These are phyloP conservation scores for Ceratorhiza oryzae-sativae DNA, from an alignment of 1,284 basidiomycete genomes.

Conservation along the genomic window DNA sequence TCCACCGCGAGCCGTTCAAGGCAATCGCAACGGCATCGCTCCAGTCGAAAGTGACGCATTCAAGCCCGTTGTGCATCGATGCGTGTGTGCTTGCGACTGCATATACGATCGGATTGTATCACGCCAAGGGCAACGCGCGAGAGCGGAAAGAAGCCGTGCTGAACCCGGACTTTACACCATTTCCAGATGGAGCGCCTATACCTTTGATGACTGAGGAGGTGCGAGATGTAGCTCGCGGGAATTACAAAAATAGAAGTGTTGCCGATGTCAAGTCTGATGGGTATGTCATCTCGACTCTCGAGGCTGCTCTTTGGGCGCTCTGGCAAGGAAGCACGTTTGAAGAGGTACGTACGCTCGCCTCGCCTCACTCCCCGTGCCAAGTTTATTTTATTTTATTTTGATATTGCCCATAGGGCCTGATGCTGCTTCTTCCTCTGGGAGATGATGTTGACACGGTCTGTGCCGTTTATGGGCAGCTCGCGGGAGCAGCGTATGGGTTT, in stretches of 20 bases:
- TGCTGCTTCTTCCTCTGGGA: conserved; percentile 39
- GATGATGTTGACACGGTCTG: conserved; percentile 42
- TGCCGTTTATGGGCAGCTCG: conserved; percentile 41
- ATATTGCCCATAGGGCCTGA: conserved; percentile 34
- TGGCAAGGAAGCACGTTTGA: conserved; percentile 40
- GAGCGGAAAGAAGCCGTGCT: conserved; percentile 38
- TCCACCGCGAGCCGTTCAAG: conserved; percentile 19
- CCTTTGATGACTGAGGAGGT: conserved; percentile 3
- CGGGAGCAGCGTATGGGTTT: conserved; percentile 39
- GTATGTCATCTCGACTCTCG: conserved; percentile 41
- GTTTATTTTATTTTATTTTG: background rate
- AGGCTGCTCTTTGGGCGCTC: conserved; percentile 42
- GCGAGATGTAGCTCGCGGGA: conserved; percentile 2
- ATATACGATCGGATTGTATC: conserved; percentile 42
- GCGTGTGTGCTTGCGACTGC: conserved; percentile 39
- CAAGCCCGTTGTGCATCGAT: conserved; percentile 35
- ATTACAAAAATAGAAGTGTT: conserved; percentile 24
- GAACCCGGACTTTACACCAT: conserved; percentile 35
- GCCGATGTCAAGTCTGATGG: conserved; percentile 39
- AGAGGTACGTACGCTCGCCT: conserved; percentile 32
- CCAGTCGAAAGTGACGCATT: conserved; percentile 40
- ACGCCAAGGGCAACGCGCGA: conserved; percentile 28
- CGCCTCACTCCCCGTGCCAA: background rate
- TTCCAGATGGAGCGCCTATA: conserved; percentile 29
- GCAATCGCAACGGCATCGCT: conserved; percentile 32